Conservation (phyloP, 1,139 yeast genomes). For the Pichia sp. region DNA sequence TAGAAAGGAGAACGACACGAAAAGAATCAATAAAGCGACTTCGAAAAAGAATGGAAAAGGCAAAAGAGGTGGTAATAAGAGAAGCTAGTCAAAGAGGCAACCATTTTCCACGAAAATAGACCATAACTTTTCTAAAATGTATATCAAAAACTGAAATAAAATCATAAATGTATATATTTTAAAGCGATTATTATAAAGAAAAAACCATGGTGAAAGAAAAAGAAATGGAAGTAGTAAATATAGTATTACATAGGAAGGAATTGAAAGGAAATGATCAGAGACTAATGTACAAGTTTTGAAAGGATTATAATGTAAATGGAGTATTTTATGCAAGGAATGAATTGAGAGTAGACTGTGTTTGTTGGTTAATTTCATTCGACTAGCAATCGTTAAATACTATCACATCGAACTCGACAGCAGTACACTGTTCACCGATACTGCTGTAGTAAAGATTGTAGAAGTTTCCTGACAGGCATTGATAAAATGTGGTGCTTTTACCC, state of each 20-base stretch:
- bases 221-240: not conserved
- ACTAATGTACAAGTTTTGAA: not conserved
- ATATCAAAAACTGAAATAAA: not conserved
- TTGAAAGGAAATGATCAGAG: not conserved
- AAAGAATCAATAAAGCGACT: slow-evolving; percentile 15
- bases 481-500: slow-evolving; percentile 58
- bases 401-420: slow-evolving; percentile 55
- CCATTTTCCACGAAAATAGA: not conserved
- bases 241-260: not conserved
- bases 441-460: slow-evolving; percentile 78
- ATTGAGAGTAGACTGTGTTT: not conserved
- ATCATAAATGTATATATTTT: not conserved
- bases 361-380: slow-evolving; percentile 26
- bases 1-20: slow-evolving; percentile 41
- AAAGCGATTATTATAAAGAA: not conserved
- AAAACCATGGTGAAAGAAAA: not conserved
- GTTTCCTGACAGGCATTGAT: slow-evolving; percentile 71
- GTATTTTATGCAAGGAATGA: not conserved
- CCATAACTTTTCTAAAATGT: not conserved
- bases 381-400: slow-evolving; percentile 42
- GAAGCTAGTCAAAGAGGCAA: not conserved
- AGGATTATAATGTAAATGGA: not conserved
- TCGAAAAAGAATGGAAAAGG: slow-evolving; percentile 15
- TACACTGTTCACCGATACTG: slow-evolving; percentile 61
- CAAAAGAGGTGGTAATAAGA: slow-evolving; percentile 5